Evolutionary conservation across 2,329 filamentous ascomycete species (phyloP).

Genomic region (Aureobasidium namibiae): DNA sequence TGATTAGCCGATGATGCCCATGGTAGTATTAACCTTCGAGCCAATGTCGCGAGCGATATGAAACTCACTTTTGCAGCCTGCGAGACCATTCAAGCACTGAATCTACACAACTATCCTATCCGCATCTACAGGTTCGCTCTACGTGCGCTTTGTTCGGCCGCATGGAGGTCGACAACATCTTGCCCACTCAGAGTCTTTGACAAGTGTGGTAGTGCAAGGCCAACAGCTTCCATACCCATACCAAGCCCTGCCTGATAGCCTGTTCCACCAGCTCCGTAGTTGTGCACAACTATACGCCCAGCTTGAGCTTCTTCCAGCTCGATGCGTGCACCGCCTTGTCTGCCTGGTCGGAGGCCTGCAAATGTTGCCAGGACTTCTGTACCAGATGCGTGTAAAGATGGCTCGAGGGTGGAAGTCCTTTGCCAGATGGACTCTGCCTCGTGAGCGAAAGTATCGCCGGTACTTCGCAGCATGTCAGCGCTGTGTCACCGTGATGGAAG

Average conservation of each 20-base stretch:
- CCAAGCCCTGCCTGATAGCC: not conserved
- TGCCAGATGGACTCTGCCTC: not conserved
- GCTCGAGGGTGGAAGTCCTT: not conserved
- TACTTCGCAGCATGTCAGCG: not conserved
- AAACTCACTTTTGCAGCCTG: too few species aligned
- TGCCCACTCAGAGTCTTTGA: not conserved
- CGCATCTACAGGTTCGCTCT: too few species aligned
- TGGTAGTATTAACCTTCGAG: too few species aligned
- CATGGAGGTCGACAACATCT: too few species aligned
- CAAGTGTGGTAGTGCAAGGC: not conserved
- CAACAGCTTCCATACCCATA: not conserved
- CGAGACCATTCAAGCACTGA: too few species aligned
- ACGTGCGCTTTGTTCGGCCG: too few species aligned
- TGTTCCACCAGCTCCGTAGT: not conserved
- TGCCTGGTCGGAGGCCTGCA: not conserved
- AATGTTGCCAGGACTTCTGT: not conserved
- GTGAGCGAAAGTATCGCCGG: not conserved
- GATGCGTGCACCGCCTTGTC: not conserved
- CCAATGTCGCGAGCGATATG: too few species aligned
- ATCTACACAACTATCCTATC: too few species aligned
- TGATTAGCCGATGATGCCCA: too few species aligned
- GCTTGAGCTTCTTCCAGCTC: not conserved
- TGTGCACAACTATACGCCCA: not conserved
- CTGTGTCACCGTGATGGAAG: too few species aligned
- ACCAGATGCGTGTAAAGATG: not conserved